Evolutionary conservation across 2,329 filamentous ascomycete genomes (phyloP).

Genomic region (Nemania serpens): DNA sequence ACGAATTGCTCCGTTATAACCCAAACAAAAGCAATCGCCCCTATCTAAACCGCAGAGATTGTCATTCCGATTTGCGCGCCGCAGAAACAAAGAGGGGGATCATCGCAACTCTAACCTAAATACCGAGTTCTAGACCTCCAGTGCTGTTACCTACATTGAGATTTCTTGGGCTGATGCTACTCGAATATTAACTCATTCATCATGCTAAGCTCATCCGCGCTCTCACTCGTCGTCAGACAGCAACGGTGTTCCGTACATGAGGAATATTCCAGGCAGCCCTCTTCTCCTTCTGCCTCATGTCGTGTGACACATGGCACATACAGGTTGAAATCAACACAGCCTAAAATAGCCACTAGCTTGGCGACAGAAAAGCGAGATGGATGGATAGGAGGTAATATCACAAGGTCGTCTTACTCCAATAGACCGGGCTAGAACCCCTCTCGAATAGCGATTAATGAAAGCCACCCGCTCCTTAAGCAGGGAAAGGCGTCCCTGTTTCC

Average conservation of each 20-base stretch:
- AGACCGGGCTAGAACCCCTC: constrained; percentile 15
- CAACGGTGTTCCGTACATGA: neutral
- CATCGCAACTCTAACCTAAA: too few relatives aligned
- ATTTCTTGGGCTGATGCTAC: neutral
- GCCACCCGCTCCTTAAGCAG: neutral
- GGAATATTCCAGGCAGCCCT: neutral
- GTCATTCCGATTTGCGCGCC: neutral
- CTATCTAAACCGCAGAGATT: neutral
- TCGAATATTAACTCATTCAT: neutral
- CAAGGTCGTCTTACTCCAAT: constrained; percentile 22
- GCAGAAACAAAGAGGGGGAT: neutral
- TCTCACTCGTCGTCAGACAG: neutral
- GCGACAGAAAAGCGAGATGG: constrained; percentile 9
- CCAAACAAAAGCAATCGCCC: neutral
- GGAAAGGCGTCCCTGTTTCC: neutral
- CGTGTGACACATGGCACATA: constrained; percentile 19
- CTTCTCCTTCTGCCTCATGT: neutral
- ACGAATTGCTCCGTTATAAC: neutral
- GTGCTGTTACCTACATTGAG: neutral
- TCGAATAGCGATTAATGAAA: neutral
- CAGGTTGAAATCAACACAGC: constrained; percentile 19
- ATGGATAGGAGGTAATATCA: constrained; percentile 13
- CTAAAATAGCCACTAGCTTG: constrained; percentile 22
- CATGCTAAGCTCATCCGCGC: neutral
- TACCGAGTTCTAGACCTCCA: neutral